These are phyloP conservation scores for Anaeramoeba flamelloides DNA, from an alignment of 78 protist species.

Conservation along the genomic window DNA sequence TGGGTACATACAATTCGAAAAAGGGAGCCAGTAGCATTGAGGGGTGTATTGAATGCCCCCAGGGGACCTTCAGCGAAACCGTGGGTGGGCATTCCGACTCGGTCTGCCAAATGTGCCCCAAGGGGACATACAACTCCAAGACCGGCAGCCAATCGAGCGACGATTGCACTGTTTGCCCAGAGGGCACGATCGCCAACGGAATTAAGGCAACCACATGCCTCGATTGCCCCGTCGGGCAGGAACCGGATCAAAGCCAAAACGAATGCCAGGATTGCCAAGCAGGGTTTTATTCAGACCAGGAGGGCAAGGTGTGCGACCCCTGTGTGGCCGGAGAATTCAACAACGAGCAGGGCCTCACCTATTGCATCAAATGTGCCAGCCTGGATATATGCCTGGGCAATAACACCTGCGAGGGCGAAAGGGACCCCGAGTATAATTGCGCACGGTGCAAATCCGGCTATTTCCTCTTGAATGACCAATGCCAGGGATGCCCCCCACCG, in stretches of 20 bases:
- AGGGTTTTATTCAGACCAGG: background rate
- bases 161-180: too few relatives aligned
- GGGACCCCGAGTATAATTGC: background rate
- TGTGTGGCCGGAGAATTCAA: background rate
- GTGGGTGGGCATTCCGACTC: background rate
- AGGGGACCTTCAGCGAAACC: background rate
- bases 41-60: background rate
- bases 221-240: too few relatives aligned
- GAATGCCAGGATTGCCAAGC: background rate
- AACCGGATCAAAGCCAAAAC: too few relatives aligned
- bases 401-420: background rate
- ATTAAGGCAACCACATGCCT: too few relatives aligned
- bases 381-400: background rate
- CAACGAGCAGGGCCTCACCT: background rate
- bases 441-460: background rate
- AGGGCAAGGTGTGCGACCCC: background rate
- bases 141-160: too few relatives aligned
- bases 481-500: background rate
- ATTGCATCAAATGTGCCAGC: background rate
- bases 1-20: background rate
- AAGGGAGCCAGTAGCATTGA: background rate
- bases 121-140: background rate
- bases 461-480: background rate
- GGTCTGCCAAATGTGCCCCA: background rate
- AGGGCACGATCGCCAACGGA: too few relatives aligned